Conservation (phyloP, 345 rosid species). For the Lumnitzera littorea region DNA sequence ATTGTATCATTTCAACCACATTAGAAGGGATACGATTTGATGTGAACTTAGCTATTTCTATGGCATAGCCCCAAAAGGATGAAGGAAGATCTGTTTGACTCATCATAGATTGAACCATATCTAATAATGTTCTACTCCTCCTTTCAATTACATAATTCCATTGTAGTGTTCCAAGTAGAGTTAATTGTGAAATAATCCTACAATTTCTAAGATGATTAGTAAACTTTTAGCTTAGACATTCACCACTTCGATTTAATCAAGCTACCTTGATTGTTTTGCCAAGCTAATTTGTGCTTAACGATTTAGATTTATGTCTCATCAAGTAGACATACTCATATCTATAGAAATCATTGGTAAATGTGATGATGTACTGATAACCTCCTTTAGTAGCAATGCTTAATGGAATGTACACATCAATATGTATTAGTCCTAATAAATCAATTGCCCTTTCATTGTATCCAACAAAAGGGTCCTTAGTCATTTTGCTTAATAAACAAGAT, state of each 20-base stretch:
- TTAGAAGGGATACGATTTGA: background rate
- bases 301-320: no score
- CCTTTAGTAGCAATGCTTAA: no score
- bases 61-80: background rate
- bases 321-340: no score
- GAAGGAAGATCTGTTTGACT: background rate
- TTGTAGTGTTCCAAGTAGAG: background rate
- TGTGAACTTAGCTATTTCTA: background rate
- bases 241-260: background rate
- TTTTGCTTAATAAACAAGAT: no score
- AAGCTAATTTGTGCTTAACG: no score
- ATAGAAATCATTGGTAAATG: no score
- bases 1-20: background rate
- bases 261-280: no score
- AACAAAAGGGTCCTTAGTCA: no score
- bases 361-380: no score
- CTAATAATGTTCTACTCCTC: background rate
- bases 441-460: no score
- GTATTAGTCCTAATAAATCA: no score
- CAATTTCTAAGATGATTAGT: background rate
- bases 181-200: background rate
- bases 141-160: background rate
- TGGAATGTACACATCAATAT: no score
- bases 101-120: background rate
- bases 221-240: background rate